A percentile compares a stretch with the other conserved stretches of the same genome.
These are phyloP conservation scores for Xylariomycetidae sp. DNA, from an alignment of 2,329 filamentous ascomycete genomes.

Conservation along the genomic window DNA sequence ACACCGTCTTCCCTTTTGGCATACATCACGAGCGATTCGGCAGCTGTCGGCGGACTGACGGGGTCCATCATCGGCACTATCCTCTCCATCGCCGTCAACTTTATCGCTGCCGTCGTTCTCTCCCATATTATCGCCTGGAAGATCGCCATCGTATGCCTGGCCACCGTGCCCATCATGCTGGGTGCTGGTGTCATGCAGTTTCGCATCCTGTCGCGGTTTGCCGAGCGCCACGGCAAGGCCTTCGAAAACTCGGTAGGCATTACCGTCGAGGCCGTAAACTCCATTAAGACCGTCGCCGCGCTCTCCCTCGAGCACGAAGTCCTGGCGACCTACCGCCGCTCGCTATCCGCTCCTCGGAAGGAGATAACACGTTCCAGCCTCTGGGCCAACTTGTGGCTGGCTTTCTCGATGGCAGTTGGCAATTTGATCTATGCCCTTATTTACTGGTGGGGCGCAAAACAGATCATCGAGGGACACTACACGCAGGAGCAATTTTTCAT, in stretches of 20 bases:
- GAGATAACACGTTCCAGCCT: slow-evolving; percentile 47
- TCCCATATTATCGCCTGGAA: slow-evolving; percentile 72
- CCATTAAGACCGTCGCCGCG: slow-evolving; percentile 59
- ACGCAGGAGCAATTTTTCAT: slow-evolving; percentile 68
- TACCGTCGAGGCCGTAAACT: slow-evolving; percentile 62
- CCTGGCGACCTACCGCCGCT: slow-evolving; percentile 46
- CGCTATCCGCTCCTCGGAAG: slow-evolving; percentile 46
- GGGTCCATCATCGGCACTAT: slow-evolving; percentile 67
- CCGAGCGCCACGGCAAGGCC: slow-evolving; percentile 59
- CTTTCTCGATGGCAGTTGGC: slow-evolving; percentile 54
- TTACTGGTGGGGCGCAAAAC: slow-evolving; percentile 75
- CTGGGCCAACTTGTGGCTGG: slow-evolving; percentile 55
- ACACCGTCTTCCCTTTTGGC: slow-evolving; percentile 59
- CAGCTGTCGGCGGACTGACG: slow-evolving; percentile 62
- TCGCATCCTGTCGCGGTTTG: slow-evolving; percentile 55
- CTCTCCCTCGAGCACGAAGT: slow-evolving; percentile 50
- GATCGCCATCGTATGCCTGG: slow-evolving; percentile 68
- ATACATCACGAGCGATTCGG: slow-evolving; percentile 65
- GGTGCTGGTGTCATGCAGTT: slow-evolving; percentile 67
- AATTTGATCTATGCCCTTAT: slow-evolving; percentile 70
- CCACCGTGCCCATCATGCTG: slow-evolving; percentile 63
- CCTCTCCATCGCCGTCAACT: slow-evolving; percentile 64
- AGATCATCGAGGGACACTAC: slow-evolving; percentile 62
- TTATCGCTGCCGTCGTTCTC: slow-evolving; percentile 62
- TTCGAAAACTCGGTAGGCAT: slow-evolving; percentile 61